Percentiles rank a stretch among this genome's conserved stretches.
Conservation (phyloP, 768 basidiomycete species). For the Erythrobasidium yunnanense region DNA sequence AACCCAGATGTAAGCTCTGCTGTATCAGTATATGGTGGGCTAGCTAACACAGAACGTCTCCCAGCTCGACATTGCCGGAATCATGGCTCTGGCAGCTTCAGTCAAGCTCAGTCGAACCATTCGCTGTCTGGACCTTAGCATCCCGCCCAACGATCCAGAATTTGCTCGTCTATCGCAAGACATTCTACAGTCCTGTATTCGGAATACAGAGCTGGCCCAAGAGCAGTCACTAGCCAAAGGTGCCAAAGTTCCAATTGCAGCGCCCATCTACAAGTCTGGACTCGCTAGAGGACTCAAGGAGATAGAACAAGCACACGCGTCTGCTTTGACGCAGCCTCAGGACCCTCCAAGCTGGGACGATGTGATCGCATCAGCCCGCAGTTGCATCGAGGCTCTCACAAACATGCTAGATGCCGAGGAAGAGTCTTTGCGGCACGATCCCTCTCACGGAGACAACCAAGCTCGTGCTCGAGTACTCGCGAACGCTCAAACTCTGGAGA, state of each 20-base stretch:
- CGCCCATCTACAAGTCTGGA: constrained; percentile 43
- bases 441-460: too few relatives aligned
- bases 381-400: too few relatives aligned
- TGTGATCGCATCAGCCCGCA: not conserved
- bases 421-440: too few relatives aligned
- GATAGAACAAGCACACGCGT: constrained; percentile 36
- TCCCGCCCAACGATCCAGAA: constrained; percentile 50
- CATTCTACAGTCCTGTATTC: constrained; percentile 76
- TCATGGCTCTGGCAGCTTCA: constrained; percentile 80
- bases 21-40: too few relatives aligned
- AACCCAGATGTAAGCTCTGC: constrained; percentile 27
- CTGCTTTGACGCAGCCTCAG: too few relatives aligned
- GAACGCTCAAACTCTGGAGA: too few relatives aligned
- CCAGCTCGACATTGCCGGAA: constrained; percentile 75
- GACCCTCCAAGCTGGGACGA: not conserved
- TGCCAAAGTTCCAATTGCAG: constrained; percentile 41
- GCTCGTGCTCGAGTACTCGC: too few relatives aligned
- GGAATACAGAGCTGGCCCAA: constrained; percentile 76
- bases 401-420: too few relatives aligned
- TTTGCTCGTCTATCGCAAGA: constrained; percentile 63
- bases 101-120: constrained; percentile 70
- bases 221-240: constrained; percentile 42
- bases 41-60: too few relatives aligned
- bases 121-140: constrained; percentile 84
- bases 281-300: constrained; percentile 43